phyloP scores from a whole-genome alignment of 768 basidiomycete species.

The Hygrophorus russula region DNA sequence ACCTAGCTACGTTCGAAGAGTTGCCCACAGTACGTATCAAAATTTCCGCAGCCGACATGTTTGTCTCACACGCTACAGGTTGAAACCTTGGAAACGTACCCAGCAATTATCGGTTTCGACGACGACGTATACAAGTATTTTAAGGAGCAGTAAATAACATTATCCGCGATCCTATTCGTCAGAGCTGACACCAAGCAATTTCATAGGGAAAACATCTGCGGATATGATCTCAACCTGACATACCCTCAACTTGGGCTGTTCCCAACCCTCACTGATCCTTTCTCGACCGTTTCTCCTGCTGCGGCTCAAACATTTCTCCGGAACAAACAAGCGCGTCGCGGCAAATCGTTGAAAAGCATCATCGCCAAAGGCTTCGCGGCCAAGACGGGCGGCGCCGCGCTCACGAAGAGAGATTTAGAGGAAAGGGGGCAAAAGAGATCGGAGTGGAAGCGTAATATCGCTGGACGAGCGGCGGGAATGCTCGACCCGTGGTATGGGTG shows the following conservation, averaged over 20 bases:
- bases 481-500: slow-evolving; percentile 54
- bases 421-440: slow-evolving; percentile 14
- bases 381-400: not conserved
- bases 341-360: too few species aligned
- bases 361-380: too few species aligned
- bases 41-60: not conserved
- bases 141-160: slow-evolving; percentile 42
- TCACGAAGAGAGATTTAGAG: not conserved
- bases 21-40: slow-evolving; percentile 40
- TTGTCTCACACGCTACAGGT: slow-evolving; percentile 25
- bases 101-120: slow-evolving; percentile 67
- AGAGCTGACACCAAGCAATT: not conserved
- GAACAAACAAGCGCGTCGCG: not conserved
- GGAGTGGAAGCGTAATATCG: slow-evolving; percentile 39
- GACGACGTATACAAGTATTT: slow-evolving; percentile 56
- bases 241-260: slow-evolving; percentile 33
- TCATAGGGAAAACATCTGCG: slow-evolving; percentile 30
- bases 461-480: slow-evolving; percentile 36
- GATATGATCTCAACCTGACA: slow-evolving; percentile 34
- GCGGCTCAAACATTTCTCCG: not conserved
- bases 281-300: not conserved
- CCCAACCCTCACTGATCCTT: slow-evolving; percentile 11
- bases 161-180: not conserved
- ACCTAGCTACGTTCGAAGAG: slow-evolving; percentile 35
- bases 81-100: slow-evolving; percentile 56